Conservation (phyloP, 257 asterid species). For the Capsicum baccatum region DNA sequence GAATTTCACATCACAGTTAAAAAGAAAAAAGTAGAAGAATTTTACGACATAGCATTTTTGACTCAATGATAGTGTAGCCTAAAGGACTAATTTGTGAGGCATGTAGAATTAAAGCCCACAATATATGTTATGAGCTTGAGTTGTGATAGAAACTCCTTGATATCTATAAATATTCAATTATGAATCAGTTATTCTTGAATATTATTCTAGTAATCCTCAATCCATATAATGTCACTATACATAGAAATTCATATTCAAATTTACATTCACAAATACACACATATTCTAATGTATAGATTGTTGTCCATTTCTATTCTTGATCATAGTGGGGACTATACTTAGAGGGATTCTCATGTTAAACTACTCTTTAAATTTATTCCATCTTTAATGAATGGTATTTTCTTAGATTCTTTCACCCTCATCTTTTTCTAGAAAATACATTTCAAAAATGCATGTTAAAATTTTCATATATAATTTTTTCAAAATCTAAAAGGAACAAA, state of each 20-base stretch:
- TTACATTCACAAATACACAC: neutral
- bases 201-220: too few species aligned
- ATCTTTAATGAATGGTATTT: slow-evolving; percentile 18
- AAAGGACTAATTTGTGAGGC: neutral
- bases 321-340: slow-evolving; percentile 12
- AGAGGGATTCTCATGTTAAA: slow-evolving; percentile 19
- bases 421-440: neutral
- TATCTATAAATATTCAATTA: neutral
- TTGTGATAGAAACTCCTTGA: neutral
- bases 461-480: neutral
- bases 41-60: neutral
- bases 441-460: neutral
- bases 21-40: neutral
- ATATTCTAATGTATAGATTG: neutral
- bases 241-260: too few species aligned
- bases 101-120: neutral
- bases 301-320: slow-evolving; percentile 15
- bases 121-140: neutral
- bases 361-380: slow-evolving; percentile 11
- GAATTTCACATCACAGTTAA: neutral
- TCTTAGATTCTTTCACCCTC: slow-evolving; percentile 22
- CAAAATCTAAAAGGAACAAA: neutral
- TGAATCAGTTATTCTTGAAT: neutral
- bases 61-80: too few species aligned
- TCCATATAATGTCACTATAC: too few species aligned